Evolutionary conservation across 2,329 filamentous ascomycete species (phyloP).

Genomic region (Microsporum audouinii): DNA sequence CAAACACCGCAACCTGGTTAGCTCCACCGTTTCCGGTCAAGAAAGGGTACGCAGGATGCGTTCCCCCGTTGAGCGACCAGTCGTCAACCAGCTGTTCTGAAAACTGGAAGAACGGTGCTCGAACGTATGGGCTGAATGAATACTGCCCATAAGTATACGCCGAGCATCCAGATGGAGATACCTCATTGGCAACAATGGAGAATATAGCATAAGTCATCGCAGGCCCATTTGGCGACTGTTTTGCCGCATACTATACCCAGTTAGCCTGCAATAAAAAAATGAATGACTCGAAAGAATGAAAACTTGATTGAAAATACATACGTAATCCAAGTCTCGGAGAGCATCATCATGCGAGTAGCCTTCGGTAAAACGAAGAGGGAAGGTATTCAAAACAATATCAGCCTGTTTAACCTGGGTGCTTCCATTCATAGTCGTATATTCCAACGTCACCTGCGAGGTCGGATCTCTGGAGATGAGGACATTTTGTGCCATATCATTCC

Average conservation of each 20-base stretch:
- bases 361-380: conserved; percentile 50
- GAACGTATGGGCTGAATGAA: conserved; percentile 51
- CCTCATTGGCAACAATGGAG: conserved; percentile 53
- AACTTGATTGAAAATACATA: conserved; percentile 18
- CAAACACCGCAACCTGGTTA: conserved; percentile 55
- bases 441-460: conserved; percentile 49
- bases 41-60: conserved; percentile 59
- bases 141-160: conserved; percentile 57
- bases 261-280: not conserved
- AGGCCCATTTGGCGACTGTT: conserved; percentile 56
- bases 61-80: conserved; percentile 49
- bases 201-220: conserved; percentile 65
- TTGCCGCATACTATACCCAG: conserved; percentile 47
- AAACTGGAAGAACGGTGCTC: conserved; percentile 59
- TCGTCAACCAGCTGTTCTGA: conserved; percentile 58
- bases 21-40: conserved; percentile 59
- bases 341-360: conserved; percentile 41
- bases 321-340: conserved; percentile 51
- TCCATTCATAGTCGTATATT: conserved; percentile 57
- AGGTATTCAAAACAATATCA: conserved; percentile 56
- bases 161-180: conserved; percentile 56
- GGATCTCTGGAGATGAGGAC: conserved; percentile 45
- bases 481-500: conserved; percentile 45
- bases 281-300: not conserved
- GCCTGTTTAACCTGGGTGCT: conserved; percentile 58